Evolutionary conservation across 305 asterid species (phyloP).

Genomic region (Fraxinus greggii): DNA sequence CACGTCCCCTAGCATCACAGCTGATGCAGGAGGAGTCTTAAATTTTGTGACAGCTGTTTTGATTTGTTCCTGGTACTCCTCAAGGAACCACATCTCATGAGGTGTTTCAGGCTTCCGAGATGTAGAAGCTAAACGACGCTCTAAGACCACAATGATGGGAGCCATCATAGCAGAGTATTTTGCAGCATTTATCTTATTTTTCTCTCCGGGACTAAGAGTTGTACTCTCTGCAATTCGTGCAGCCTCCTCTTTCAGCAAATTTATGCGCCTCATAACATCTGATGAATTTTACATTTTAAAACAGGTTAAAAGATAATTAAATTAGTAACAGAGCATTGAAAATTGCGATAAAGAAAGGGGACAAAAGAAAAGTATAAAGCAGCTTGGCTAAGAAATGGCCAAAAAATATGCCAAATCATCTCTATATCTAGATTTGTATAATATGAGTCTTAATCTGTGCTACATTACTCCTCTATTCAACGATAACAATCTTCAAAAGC

Average conservation of each 20-base stretch:
- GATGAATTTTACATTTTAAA: constrained; percentile 29
- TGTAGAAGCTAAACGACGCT: constrained; percentile 95
- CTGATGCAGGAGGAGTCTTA: constrained; percentile 89
- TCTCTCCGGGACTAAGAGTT: constrained; percentile 80
- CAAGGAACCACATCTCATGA: constrained; percentile 85
- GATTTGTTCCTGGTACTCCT: constrained; percentile 76
- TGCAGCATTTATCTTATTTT: constrained; percentile 92
- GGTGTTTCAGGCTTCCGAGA: constrained; percentile 97
- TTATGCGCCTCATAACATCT: constrained; percentile 97
- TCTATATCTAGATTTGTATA: constrained; percentile 13
- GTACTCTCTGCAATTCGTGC: constrained; percentile 78
- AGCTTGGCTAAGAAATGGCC: constrained; percentile 8
- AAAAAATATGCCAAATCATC: constrained; percentile 16
- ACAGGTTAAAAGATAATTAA: constrained; percentile 27
- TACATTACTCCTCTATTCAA: constrained; percentile 13
- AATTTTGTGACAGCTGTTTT: constrained; percentile 75
- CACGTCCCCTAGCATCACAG: constrained; percentile 85
- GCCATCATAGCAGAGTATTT: constrained; percentile 99
- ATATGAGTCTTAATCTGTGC: constrained; percentile 4
- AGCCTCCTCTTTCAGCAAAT: constrained; percentile 95
- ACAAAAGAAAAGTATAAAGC: constrained; percentile 16
- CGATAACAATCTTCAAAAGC: constrained; percentile 13
- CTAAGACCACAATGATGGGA: constrained; percentile 86
- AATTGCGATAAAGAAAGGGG: constrained; percentile 17
- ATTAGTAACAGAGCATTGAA: constrained; percentile 15